Conservation (phyloP, 768 basidiomycete species). For the Rhodotorula kratochvilovae region DNA sequence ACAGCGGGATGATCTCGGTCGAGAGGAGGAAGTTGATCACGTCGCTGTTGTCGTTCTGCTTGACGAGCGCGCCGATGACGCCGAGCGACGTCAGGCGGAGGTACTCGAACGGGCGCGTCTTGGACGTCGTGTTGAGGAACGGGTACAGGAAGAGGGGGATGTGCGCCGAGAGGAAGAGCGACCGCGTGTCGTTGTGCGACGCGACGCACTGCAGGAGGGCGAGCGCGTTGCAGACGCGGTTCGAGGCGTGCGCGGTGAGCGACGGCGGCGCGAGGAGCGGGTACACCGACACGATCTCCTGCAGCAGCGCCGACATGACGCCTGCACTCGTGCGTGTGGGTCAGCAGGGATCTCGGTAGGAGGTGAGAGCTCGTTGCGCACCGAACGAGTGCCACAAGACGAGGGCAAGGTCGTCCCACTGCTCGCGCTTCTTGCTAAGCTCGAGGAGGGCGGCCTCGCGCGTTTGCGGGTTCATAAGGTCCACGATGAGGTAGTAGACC, state of each 20-base stretch:
- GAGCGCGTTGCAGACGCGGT: constrained; percentile 97
- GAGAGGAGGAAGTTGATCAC: constrained; percentile 98
- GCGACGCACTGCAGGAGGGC: constrained; percentile 97
- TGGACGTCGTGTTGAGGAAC: constrained; percentile 96
- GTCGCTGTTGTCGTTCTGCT: constrained; percentile 99
- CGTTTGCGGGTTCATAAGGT: constrained; percentile 60
- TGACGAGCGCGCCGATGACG: constrained; percentile 97
- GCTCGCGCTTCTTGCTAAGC: constrained; percentile 96
- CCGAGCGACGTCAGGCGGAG: constrained; percentile 98
- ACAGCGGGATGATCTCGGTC: constrained; percentile 98
- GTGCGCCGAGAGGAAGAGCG: constrained; percentile 88
- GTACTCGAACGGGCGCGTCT: constrained; percentile 99
- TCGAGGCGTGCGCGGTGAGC: constrained; percentile 93
- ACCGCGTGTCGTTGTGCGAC: constrained; percentile 90
- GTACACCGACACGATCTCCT: constrained; percentile 98
- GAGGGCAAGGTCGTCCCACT: constrained; percentile 95
- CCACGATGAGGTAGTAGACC: constrained; percentile 84
- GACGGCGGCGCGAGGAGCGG: constrained; percentile 90
- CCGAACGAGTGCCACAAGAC: constrained; percentile 99
- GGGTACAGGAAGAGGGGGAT: constrained; percentile 94
- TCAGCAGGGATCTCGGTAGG: too few species aligned
- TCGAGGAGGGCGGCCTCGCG: constrained; percentile 87
- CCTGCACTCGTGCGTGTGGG: constrained; percentile 55
- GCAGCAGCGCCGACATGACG: constrained; percentile 92
- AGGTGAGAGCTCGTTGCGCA: too few species aligned